These are phyloP conservation scores for Cryptosporidium xiaoi DNA, from an alignment of 169 alveolate species.

Conservation along the genomic window DNA sequence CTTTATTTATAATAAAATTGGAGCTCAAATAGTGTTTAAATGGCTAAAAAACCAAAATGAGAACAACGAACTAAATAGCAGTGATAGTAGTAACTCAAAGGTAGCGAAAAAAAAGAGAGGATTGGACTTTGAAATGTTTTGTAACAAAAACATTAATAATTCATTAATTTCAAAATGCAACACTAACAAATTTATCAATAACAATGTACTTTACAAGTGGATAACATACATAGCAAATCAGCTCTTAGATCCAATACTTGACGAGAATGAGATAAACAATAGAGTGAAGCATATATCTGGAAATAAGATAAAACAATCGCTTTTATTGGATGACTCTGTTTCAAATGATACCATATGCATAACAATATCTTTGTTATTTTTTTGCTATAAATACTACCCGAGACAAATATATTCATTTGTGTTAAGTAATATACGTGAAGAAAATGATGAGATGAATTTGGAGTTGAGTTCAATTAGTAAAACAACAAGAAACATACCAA, in stretches of 20 bases:
- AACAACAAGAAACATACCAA: conserved; percentile 19
- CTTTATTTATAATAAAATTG: conserved; percentile 26
- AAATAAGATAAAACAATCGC: conserved; percentile 12
- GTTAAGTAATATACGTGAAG: conserved; percentile 1
- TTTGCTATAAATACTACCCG: conserved; percentile 40
- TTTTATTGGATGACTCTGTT: conserved; percentile 24
- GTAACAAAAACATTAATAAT: too few relatives aligned
- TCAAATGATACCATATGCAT: conserved; percentile 44
- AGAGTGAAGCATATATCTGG: conserved; percentile 19
- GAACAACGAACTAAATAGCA: background rate
- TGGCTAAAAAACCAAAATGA: conserved; percentile 31
- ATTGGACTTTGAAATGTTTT: background rate
- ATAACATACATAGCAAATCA: conserved; percentile 33
- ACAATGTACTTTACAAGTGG: conserved; percentile 16
- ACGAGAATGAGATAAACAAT: conserved; percentile 28
- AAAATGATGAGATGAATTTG: background rate
- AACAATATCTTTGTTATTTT: conserved; percentile 24
- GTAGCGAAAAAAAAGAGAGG: too few relatives aligned
- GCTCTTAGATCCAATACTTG: conserved; percentile 19
- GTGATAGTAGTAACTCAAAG: too few relatives aligned
- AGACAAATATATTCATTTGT: conserved; percentile 13
- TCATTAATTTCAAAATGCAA: too few relatives aligned
- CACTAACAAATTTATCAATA: background rate
- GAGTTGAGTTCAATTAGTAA: background rate
- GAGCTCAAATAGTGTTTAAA: conserved; percentile 27